Conservation (phyloP, 148 eudicot genomes). For the Amaranthus palmeri region DNA sequence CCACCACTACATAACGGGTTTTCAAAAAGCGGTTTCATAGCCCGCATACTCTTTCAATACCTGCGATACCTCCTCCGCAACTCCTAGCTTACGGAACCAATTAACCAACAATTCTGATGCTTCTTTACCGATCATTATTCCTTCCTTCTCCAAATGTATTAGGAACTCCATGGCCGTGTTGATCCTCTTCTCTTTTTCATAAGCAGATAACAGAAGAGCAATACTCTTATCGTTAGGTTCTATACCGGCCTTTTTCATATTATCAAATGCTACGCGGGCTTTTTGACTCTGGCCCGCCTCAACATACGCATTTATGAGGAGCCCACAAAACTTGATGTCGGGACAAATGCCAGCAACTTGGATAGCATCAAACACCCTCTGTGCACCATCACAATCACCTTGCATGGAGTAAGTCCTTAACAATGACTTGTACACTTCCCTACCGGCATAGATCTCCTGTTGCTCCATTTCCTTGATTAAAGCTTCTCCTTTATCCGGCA, state of each 20-base stretch:
- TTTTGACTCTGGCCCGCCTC: constrained; percentile 53
- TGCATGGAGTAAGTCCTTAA: constrained; percentile 81
- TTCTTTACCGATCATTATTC: constrained; percentile 62
- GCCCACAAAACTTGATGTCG: constrained; percentile 65
- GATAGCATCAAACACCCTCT: constrained; percentile 67
- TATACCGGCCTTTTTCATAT: constrained; percentile 59
- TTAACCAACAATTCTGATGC: constrained; percentile 54
- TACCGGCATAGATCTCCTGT: constrained; percentile 54
- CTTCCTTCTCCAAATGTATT: constrained; percentile 58
- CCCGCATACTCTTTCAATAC: constrained; percentile 56
- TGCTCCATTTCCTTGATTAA: constrained; percentile 70
- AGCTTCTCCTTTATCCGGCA: constrained; percentile 53
- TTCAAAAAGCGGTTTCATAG: constrained; percentile 17
- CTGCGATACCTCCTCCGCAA: constrained; percentile 70
- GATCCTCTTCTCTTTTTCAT: constrained; percentile 63
- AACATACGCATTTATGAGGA: constrained; percentile 76
- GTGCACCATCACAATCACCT: constrained; percentile 74
- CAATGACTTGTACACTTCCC: constrained; percentile 85
- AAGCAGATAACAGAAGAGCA: constrained; percentile 56
- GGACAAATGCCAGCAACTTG: constrained; percentile 76
- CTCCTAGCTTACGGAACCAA: constrained; percentile 79
- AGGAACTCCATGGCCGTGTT: constrained; percentile 63
- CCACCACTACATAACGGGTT: background rate
- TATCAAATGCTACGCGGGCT: constrained; percentile 60
- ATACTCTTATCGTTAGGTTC: constrained; percentile 77